These are phyloP conservation scores for Pythium monospermum DNA, from an alignment of 352 stramenopile species.

Conservation along the genomic window DNA sequence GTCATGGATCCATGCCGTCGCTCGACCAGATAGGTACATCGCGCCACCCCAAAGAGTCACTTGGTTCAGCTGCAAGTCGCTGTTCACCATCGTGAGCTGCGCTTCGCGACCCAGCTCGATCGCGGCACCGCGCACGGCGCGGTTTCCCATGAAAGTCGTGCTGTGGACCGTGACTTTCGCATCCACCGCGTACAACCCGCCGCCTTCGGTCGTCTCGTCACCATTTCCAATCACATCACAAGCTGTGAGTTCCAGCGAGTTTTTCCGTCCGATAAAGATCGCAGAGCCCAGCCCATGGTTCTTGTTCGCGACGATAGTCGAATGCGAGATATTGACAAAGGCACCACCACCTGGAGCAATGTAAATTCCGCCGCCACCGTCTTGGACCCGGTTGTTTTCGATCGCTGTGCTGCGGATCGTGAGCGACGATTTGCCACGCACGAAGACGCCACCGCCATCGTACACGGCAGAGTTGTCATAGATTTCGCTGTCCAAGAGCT, in stretches of 20 bases:
- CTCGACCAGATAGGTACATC: constrained; percentile 41
- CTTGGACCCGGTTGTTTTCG: constrained; percentile 34
- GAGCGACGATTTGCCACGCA: constrained; percentile 28
- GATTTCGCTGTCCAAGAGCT: constrained; percentile 21
- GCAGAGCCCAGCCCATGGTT: constrained; percentile 49
- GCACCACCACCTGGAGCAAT: constrained; percentile 32
- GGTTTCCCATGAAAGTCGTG: constrained; percentile 26
- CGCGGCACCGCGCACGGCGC: constrained; percentile 33
- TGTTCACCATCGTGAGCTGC: constrained; percentile 23
- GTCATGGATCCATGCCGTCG: constrained; percentile 28
- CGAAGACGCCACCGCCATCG: constrained; percentile 51
- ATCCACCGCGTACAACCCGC: constrained; percentile 42
- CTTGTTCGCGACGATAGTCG: constrained; percentile 33
- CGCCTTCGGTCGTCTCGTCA: constrained; percentile 31
- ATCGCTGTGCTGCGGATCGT: constrained; percentile 19
- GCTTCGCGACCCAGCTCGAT: constrained; percentile 42
- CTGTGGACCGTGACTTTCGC: constrained; percentile 25
- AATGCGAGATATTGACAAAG: constrained; percentile 18
- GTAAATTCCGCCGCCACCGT: constrained; percentile 40
- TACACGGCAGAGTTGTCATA: constrained; percentile 51
- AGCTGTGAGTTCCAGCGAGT: constrained; percentile 19
- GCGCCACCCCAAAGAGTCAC: constrained; percentile 31
- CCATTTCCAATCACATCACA: constrained; percentile 35
- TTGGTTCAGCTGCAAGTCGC: constrained; percentile 29
- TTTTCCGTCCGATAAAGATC: constrained; percentile 53